Evolutionary conservation across 177 flowering plant genomes (phyloP), one percentile per base, ranked within the genome.

Genomic region (Vitis hybrid): DNA sequence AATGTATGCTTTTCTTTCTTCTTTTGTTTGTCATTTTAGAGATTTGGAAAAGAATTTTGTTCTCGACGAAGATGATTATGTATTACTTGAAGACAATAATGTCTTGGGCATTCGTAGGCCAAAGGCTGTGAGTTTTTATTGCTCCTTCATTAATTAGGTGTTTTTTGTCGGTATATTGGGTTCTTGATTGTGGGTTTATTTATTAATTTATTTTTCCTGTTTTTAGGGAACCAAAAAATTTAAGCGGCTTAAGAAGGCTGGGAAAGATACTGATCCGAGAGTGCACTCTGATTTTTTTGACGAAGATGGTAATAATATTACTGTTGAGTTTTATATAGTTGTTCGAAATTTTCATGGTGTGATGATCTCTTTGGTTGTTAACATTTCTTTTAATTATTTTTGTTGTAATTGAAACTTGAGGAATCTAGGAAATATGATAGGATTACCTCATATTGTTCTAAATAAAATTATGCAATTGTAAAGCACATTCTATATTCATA

Each of bases 61-160:
- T 4, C 94, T 95, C 52, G 99, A 95, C 68, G 98, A 91, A 74
- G 99, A 95, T 78, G 98, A 95, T 52, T 93, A 91, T 75, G 92
- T 82, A 75, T 91, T 95, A 66, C 91, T 95, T 6, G 82, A 88
- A 78, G 97, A 93, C 60, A 89, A 88, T 71, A 88, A 89, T 59
- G 76, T 86, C 54, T 75, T 81, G 30, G 87, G 82, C 2, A 76
- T 82, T 57, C 85, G 75, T 52, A 88, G 91, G 18, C 90, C 89
- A 6, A 88, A 85, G 81, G 82, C 79, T 71, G 84, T 79, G 52
- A 76, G 79, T 60, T 71, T 75, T 62, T 46, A 0, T 52, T 68
- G 57, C 3, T 18, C 9, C 55, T 58, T 59, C 30, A 52, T 49
- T 15, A 19, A 24, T 24, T 0, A 24, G 15, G 27, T 48, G 12